A percentile compares a stretch with the other conserved stretches of the same genome.
These are phyloP conservation scores for Colletotrichum sp. DNA, from an alignment of 2,329 filamentous ascomycete genomes.

Conservation along the genomic window DNA sequence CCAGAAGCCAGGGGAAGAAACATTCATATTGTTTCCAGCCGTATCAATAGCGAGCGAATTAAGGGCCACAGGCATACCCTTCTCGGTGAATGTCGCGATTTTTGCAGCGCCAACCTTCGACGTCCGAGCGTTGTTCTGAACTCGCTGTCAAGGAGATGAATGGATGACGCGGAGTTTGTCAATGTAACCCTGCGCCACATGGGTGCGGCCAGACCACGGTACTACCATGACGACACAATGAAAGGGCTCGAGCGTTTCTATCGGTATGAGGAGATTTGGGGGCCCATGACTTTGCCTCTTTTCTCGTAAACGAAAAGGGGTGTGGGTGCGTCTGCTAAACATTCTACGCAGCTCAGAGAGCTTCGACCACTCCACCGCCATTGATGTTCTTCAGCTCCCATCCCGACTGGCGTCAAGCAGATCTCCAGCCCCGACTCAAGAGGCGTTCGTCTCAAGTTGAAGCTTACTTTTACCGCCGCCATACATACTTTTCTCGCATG, in stretches of 20 bases:
- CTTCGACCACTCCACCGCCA: background rate
- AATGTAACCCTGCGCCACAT: background rate
- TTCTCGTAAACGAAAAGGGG: background rate
- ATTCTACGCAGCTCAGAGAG: background rate
- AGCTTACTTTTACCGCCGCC: background rate
- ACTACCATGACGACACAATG: slow-evolving; percentile 6
- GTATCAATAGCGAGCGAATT: background rate
- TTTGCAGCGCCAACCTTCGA: background rate
- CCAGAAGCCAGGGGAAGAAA: background rate
- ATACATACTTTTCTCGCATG: background rate
- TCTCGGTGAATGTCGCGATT: background rate
- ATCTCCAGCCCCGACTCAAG: background rate
- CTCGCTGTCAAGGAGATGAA: background rate
- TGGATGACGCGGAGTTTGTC: slow-evolving; percentile 7
- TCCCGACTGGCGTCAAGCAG: background rate
- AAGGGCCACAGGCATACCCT: background rate
- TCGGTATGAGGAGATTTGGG: background rate
- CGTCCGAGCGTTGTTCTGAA: background rate
- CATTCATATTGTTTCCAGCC: background rate
- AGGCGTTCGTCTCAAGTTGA: background rate
- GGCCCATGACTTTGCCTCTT: background rate
- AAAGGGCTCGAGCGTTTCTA: background rate
- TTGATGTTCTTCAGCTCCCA: background rate
- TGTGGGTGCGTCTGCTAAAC: background rate
- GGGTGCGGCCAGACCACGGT: background rate